phyloP scores from a whole-genome alignment of 768 basidiomycete species.

The Cystofilobasidium macerans region DNA sequence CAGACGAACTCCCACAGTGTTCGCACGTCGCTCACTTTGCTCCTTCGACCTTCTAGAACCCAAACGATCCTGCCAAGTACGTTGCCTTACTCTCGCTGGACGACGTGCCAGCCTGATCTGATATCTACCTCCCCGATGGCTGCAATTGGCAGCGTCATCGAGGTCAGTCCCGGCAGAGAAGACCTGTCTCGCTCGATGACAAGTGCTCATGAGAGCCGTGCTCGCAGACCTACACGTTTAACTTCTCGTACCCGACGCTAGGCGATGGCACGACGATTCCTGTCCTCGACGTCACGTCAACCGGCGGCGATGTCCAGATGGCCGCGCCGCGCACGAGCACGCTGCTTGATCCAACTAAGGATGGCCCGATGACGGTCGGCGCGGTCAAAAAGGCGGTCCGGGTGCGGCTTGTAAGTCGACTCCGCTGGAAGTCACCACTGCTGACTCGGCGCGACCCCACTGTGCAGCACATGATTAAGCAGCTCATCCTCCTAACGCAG shows the following conservation, averaged over 20 bases:
- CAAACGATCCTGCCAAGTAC: not conserved
- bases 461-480: not conserved
- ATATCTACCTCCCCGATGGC: not conserved
- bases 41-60: not conserved
- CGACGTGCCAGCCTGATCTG: not conserved
- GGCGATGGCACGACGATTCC: not conserved
- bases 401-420: not conserved
- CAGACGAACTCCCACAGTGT: not conserved
- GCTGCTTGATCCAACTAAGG: not conserved
- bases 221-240: not conserved
- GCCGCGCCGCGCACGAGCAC: not conserved
- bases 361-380: not conserved
- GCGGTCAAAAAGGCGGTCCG: not conserved
- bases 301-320: not conserved
- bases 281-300: not conserved
- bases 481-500: not conserved
- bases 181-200: not conserved
- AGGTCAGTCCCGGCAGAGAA: not conserved
- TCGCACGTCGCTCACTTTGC: not conserved
- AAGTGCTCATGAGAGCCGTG: no score
- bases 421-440: no score
- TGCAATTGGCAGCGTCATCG: not conserved
- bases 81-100: not conserved
- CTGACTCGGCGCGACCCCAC: not conserved
- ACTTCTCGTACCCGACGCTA: not conserved